phyloP scores from a whole-genome alignment of 345 rosid species.

The Syzygium aqueum region DNA sequence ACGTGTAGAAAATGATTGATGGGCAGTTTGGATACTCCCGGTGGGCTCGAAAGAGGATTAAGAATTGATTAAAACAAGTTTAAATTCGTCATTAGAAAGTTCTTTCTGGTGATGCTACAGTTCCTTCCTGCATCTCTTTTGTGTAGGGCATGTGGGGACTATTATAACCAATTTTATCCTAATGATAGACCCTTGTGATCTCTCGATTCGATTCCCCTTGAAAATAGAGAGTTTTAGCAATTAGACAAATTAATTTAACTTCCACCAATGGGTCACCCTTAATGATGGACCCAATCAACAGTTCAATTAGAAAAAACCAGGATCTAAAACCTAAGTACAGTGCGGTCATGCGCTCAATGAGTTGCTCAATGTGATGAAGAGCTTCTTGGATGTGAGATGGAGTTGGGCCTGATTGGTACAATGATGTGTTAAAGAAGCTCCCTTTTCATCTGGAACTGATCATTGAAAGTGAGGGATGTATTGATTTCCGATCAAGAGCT shows the following conservation, averaged over 20 bases:
- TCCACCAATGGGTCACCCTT: not conserved
- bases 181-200: not conserved
- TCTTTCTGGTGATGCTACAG: not conserved
- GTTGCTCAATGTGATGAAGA: not conserved
- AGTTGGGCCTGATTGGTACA: not conserved
- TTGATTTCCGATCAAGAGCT: not conserved
- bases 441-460: slow-evolving; percentile 4
- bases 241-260: not conserved
- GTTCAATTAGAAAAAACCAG: not conserved
- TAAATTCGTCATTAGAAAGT: not conserved
- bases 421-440: not conserved
- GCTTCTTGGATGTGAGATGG: not conserved
- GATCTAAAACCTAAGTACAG: not conserved
- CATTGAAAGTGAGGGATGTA: not conserved
- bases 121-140: not conserved
- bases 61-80: not conserved
- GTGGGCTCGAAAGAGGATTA: not conserved
- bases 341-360: not conserved
- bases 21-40: not conserved
- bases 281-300: not conserved
- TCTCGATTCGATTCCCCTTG: not conserved
- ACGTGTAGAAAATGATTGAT: not conserved
- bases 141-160: not conserved
- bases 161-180: not conserved
- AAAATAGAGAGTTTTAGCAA: not conserved